These are phyloP conservation scores for Jaltomata sinuosa DNA, from an alignment of 257 asterid genomes.

Conservation along the genomic window DNA sequence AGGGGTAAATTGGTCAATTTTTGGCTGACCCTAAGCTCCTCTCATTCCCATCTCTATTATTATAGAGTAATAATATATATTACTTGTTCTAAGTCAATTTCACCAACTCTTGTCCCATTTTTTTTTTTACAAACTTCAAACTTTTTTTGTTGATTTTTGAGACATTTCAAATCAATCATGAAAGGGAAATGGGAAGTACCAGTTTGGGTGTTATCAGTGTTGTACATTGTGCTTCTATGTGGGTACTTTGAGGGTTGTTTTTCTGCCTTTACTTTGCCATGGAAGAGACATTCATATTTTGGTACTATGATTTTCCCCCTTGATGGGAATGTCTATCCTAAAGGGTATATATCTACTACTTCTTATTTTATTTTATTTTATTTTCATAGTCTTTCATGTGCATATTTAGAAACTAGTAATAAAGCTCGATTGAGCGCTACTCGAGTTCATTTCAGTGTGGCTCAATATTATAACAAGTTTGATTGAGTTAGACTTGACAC, in stretches of 20 bases:
- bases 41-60: neutral
- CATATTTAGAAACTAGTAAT: neutral
- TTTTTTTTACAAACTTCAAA: neutral
- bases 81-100: neutral
- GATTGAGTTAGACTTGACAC: too few relatives aligned
- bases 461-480: too few relatives aligned
- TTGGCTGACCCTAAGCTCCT: too few relatives aligned
- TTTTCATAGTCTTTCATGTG: neutral
- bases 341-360: constrained; percentile 34
- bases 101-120: neutral
- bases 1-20: too few relatives aligned
- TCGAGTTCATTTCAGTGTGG: too few relatives aligned
- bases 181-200: neutral
- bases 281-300: neutral
- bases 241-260: neutral
- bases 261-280: neutral
- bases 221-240: neutral
- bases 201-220: neutral
- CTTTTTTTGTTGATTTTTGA: neutral
- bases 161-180: neutral
- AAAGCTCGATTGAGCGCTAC: neutral
- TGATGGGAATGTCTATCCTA: constrained; percentile 75
- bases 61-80: neutral
- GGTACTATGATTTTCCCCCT: constrained; percentile 58
- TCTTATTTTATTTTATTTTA: neutral